Evolutionary conservation across 2,329 filamentous ascomycete genomes (phyloP), one percentile per base, ranked within the genome.

Genomic region (Coniochaeta sp.): DNA sequence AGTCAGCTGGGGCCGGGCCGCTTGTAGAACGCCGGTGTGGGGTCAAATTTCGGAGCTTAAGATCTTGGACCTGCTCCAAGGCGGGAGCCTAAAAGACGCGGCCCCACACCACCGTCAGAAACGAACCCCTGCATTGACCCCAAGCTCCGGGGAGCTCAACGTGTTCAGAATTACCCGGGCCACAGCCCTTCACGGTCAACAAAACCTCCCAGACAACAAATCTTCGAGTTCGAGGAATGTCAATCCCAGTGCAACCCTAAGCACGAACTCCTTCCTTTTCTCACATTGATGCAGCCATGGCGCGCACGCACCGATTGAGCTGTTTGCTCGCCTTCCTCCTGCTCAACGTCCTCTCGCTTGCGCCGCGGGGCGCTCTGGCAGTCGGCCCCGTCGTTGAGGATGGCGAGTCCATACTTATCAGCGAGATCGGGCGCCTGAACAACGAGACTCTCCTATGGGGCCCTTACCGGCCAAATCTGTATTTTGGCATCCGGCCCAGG

Each of bases 391-490:
- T 38, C n/a, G 19, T 62, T 19, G 57, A 61, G 3, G 63, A 65
- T 26, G 69, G 67, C 61, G 71, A 67, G 63, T 73, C 74, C 47
- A 74, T 82, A 59, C 69, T 83, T 40, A 77, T 74, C 50, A 73
- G 72, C 63, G 81, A 84, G 67, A 74, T 83, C 62, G 77, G 75
- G 36, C 79, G 80, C 16, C 71, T 79, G 63, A 85, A 84, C 69
- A 96, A 98, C 74, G 83, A 96, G 70, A 93, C 89, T 69, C 80
- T 99, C 67, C 81, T 98, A 78, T 99, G 95, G 95, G 95, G 95
- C 0, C 91, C 95, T 1, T 99, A 98, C 77, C 86, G 91, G 66
- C 89, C 93, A 0, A 97, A 97, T 70, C 75, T 98, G 52, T 98
- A 97, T 75, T 98, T 98, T 78, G 93, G 93, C 1, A 84, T 96